Evolutionary conservation across 768 basidiomycete species (phyloP).

Genomic region (Piloderma croceum): DNA sequence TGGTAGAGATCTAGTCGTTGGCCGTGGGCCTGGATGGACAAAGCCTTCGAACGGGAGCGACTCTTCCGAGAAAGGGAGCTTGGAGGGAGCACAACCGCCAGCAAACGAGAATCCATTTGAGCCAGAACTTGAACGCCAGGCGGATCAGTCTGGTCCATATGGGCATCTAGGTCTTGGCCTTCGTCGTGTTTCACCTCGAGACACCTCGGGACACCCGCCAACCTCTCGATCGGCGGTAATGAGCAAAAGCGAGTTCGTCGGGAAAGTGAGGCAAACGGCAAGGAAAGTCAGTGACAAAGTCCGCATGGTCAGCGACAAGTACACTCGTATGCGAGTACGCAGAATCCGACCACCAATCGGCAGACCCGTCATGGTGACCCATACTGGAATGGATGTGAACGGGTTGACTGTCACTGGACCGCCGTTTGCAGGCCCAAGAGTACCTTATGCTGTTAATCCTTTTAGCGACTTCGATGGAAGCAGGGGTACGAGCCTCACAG

Average conservation of each 20-base stretch:
- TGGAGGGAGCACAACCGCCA: background rate
- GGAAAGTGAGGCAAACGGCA: too few relatives aligned
- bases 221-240: slow-evolving; percentile 49
- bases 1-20: too few relatives aligned
- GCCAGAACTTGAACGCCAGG: slow-evolving; percentile 7
- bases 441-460: slow-evolving; percentile 33
- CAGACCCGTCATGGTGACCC: slow-evolving; percentile 45
- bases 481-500: slow-evolving; percentile 41
- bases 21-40: too few relatives aligned
- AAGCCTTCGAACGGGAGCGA: too few relatives aligned
- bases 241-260: slow-evolving; percentile 66
- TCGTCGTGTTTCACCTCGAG: slow-evolving; percentile 41
- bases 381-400: too few relatives aligned
- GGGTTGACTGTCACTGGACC: too few relatives aligned
- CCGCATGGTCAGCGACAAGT: slow-evolving; percentile 63
- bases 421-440: too few relatives aligned
- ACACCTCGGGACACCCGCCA: slow-evolving; percentile 23
- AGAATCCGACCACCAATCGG: slow-evolving; percentile 49
- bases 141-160: slow-evolving; percentile 6
- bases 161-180: slow-evolving; percentile 38
- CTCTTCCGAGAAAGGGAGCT: background rate
- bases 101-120: background rate
- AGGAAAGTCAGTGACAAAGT: slow-evolving; percentile 61
- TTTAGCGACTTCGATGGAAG: slow-evolving; percentile 36
- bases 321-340: slow-evolving; percentile 32